Base-by-base conservation (phyloP, 2,329 filamentous ascomycete genomes). In the Gnomoniopsis sp. region DNA sequence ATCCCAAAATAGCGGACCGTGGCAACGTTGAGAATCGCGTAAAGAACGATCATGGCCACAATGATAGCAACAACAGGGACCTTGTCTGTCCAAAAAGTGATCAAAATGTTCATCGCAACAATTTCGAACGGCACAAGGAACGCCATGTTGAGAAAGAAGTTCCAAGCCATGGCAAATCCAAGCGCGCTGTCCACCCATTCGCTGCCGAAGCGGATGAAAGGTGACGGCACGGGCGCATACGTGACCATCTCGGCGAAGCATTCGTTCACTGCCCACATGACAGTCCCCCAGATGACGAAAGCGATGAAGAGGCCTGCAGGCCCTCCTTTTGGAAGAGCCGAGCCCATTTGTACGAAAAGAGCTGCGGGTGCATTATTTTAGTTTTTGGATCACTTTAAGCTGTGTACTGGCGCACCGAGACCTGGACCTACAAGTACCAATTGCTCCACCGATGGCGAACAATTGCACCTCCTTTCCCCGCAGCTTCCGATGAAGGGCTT, bases 111-210 rank as follows among this genome's bases (percentile, higher is more conserved):
- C 66, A 78, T 74, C 4, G 79, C 79, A 14, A 77, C 77, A 46
- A 81, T 75, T 63, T 82, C 79, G 55, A 81, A 82, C 0, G 79
- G 79, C 3, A 82, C 76, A 50, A 81, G 68, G 7, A 77, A 71
- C 7, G 77, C 79, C 68, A 80, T 75, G 58, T 79, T 79, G 50
- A 82, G 67, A 66, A 80, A 80, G 65, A 80, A 81, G 62, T 80
- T 81, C 69, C 77, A 80, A 4, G 75, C 76, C 19, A 74, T 73
- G 22, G 75, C 74, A 52, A 79, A 72, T 6, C 77, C 76, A 53
- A 79, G 74, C 17, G 77, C 77, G 46, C 76, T 75, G 58, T 80
- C 77, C 44, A 80, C 78, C 65, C 75, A 80, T 11, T 74, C 72
- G 50, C 76, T 73, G 17, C 75, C 75, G 56, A 78, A 75, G 17